A percentile compares a stretch with the other conserved stretches of the same genome.
Evolutionary conservation across 176 grass and related monocot genomes (phyloP).

Genomic region (Lolium perenne): DNA sequence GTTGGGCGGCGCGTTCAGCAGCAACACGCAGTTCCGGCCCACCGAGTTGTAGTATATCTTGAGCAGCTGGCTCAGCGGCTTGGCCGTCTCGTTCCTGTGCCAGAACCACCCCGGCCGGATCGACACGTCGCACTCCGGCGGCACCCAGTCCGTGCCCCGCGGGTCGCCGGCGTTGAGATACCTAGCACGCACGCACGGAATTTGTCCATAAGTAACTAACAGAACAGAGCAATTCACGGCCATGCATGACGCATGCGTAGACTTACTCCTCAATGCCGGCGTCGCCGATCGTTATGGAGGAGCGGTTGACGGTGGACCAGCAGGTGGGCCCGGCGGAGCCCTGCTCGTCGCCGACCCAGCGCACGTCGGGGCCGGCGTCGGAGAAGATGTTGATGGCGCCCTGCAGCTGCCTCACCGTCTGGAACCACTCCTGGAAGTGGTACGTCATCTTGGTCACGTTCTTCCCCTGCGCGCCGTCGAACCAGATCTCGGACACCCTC

Average conservation of each 20-base stretch:
- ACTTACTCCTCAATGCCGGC: slow-evolving; percentile 62
- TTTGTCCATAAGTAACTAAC: background rate
- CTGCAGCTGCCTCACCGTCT: slow-evolving; percentile 83
- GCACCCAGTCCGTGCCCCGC: slow-evolving; percentile 78
- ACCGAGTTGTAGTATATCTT: slow-evolving; percentile 95
- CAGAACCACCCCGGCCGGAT: slow-evolving; percentile 96
- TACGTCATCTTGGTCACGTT: slow-evolving; percentile 90
- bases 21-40: slow-evolving; percentile 93
- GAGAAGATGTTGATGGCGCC: slow-evolving; percentile 94
- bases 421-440: slow-evolving; percentile 91
- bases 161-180: slow-evolving; percentile 85
- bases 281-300: slow-evolving; percentile 77
- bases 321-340: slow-evolving; percentile 78
- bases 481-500: slow-evolving; percentile 89
- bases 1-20: slow-evolving; percentile 93
- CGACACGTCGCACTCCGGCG: slow-evolving; percentile 95
- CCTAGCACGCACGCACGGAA: slow-evolving; percentile 32
- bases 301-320: slow-evolving; percentile 89
- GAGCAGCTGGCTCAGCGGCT: slow-evolving; percentile 64
- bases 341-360: slow-evolving; percentile 94
- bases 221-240: background rate
- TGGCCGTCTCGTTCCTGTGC: slow-evolving; percentile 93
- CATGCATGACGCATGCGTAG: background rate
- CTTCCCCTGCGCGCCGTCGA: slow-evolving; percentile 88
- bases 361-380: slow-evolving; percentile 83